A percentile compares a stretch with the other conserved stretches of the same genome.
Conservation (phyloP, 1,284 basidiomycete genomes). For the Cryptococcus sp. region DNA sequence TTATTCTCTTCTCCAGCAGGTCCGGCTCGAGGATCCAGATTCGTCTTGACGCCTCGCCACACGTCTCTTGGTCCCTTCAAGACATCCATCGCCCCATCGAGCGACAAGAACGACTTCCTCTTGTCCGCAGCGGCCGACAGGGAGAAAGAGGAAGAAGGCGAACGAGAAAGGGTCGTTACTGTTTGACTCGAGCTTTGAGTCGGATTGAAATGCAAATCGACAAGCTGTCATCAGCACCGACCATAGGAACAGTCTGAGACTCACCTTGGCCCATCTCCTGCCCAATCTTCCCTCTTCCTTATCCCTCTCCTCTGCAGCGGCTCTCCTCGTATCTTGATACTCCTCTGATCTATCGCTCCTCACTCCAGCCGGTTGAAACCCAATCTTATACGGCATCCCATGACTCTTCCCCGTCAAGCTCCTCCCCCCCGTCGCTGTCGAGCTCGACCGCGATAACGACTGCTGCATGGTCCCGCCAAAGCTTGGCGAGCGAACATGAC, state of each 20-base stretch:
- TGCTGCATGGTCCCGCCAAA: conserved; percentile 1
- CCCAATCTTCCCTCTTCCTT: conserved; percentile 74
- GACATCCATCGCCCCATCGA: conserved; percentile 37
- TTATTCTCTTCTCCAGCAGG: conserved; percentile 52
- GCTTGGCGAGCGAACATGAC: conserved; percentile 11
- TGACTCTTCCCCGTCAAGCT: conserved; percentile 9
- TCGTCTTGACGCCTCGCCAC: conserved; percentile 48
- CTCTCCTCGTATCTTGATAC: conserved; percentile 59
- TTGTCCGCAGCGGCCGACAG: conserved; percentile 16
- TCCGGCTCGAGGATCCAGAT: conserved; percentile 35
- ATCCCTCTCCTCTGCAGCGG: conserved; percentile 57
- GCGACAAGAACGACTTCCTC: conserved; percentile 22
- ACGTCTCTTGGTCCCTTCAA: conserved; percentile 40
- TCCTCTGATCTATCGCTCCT: conserved; percentile 68
- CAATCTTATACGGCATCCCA: conserved; percentile 61
- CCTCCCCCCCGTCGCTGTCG: conserved; percentile 13
- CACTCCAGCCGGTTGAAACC: conserved; percentile 74
- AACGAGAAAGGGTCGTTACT: conserved; percentile 17
- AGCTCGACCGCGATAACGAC: conserved; percentile 25
- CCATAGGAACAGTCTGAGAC: conserved; percentile 4
- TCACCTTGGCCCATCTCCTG: conserved; percentile 68
- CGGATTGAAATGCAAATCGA: conserved; percentile 71
- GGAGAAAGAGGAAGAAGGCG: conserved; percentile 29
- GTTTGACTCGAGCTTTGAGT: conserved; percentile 8
- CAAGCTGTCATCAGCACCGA: conserved; percentile 49